Percentiles rank a stretch among this genome's conserved stretches.
Conservation (phyloP, 2,329 filamentous ascomycete genomes). For the Colletotrichum cereale region DNA sequence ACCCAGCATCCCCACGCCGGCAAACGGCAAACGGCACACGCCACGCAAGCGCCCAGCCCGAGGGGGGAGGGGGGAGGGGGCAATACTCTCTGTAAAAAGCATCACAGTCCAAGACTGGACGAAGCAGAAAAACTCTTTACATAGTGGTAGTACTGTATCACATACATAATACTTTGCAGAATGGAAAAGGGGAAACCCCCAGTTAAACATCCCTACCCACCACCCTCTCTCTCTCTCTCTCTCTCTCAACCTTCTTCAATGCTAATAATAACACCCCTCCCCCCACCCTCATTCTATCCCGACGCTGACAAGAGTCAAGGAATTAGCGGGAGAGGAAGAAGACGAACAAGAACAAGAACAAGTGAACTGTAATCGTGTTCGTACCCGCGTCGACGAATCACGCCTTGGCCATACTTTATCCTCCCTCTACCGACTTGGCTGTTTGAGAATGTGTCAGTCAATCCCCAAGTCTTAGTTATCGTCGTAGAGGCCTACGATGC, state of each 20-base stretch:
- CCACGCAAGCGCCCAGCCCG: neutral
- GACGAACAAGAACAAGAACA: neutral
- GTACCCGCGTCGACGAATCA: neutral
- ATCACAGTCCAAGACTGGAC: neutral
- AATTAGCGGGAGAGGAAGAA: neutral
- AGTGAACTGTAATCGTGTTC: neutral
- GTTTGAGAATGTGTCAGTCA: neutral
- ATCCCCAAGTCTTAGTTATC: neutral
- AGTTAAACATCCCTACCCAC: neutral
- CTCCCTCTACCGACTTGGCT: neutral
- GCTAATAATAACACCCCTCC: constrained; percentile 1
- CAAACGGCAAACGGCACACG: constrained; percentile 15
- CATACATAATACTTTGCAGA: no score
- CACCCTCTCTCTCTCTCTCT: neutral
- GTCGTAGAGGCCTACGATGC: neutral
- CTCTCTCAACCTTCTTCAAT: neutral
- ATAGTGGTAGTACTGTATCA: no score
- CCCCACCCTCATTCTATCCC: neutral
- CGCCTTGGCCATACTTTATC: no score
- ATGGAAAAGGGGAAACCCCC: no score
- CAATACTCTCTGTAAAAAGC: no score
- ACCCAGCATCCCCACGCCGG: constrained; percentile 31
- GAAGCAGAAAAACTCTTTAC: neutral
- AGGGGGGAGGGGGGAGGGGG: no score
- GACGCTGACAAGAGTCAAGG: neutral